These are phyloP conservation scores for Cytospora chrysosperma DNA, from an alignment of 2,329 filamentous ascomycete species.

Conservation along the genomic window DNA sequence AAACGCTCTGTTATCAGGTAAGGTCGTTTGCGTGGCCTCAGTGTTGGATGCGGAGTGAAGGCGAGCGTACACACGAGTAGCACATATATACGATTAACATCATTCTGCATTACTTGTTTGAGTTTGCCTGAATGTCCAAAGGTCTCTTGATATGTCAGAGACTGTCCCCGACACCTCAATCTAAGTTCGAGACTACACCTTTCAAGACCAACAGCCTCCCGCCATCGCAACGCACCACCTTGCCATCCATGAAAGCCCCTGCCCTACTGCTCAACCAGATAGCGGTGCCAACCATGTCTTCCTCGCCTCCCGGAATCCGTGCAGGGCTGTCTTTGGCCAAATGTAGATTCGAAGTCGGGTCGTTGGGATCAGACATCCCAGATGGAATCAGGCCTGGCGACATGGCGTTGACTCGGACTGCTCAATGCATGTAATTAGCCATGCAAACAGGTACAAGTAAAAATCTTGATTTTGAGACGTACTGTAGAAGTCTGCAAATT, in stretches of 20 bases:
- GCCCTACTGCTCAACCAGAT: slow-evolving; percentile 11
- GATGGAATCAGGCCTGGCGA: slow-evolving; percentile 17
- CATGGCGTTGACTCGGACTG: slow-evolving; percentile 18
- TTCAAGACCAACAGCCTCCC: slow-evolving; percentile 10
- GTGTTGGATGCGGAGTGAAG: too few species aligned
- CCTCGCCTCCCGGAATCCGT: background rate
- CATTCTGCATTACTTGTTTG: too few species aligned
- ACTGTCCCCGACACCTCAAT: background rate
- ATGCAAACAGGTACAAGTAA: background rate
- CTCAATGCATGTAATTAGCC: background rate
- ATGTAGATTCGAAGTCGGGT: slow-evolving; percentile 19
- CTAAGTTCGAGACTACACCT: slow-evolving; percentile 1
- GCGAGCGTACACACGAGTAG: too few species aligned
- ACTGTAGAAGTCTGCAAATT: slow-evolving; percentile 11
- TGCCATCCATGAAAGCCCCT: slow-evolving; percentile 17
- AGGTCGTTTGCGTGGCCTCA: background rate
- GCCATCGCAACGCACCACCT: slow-evolving; percentile 9
- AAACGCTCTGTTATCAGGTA: slow-evolving; percentile 5
- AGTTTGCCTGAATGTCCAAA: too few species aligned
- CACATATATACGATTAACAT: background rate
- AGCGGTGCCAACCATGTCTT: slow-evolving; percentile 1
- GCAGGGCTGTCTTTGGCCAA: slow-evolving; percentile 5
- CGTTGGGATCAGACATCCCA: slow-evolving; percentile 4
- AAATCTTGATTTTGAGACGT: background rate
- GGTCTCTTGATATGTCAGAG: too few species aligned